phyloP scores from a whole-genome alignment of 202 grass and related monocot genomes.

The Elaeis oleifera region DNA sequence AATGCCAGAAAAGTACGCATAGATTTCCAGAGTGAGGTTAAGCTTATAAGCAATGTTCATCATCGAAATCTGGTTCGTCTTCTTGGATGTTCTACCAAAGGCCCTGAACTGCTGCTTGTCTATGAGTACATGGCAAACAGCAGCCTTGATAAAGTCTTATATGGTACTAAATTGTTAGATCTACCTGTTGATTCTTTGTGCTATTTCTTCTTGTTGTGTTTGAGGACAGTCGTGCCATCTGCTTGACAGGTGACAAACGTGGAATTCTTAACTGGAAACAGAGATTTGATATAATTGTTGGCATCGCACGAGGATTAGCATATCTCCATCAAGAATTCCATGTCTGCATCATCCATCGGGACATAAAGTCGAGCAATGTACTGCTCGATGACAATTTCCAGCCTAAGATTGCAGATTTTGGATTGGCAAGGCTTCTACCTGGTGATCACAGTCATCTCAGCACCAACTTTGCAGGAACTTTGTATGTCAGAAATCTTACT shows the following conservation, averaged over 20 bases:
- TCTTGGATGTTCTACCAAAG: conserved; percentile 3
- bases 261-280: conserved; percentile 7
- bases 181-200: too few species aligned
- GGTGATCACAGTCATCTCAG: conserved; percentile 11
- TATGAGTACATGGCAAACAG: conserved; percentile 14
- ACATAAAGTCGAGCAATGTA: conserved; percentile 17
- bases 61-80: conserved; percentile 13
- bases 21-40: conserved; percentile 19
- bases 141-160: conserved; percentile 13
- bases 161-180: neutral
- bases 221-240: neutral
- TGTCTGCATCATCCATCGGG: conserved; percentile 11
- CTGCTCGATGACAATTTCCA: conserved; percentile 6
- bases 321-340: conserved; percentile 9
- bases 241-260: neutral
- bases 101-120: conserved; percentile 10
- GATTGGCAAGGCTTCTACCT: conserved; percentile 8
- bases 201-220: too few species aligned
- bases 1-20: neutral
- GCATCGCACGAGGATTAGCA: conserved; percentile 4
- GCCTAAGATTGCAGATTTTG: conserved; percentile 20
- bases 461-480: conserved; percentile 12
- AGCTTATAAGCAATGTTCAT: conserved; percentile 14
- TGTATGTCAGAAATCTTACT: neutral
- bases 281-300: conserved; percentile 3